Base-by-base conservation (phyloP, 2,329 filamentous ascomycete species). In the Colletotrichum agaves region DNA sequence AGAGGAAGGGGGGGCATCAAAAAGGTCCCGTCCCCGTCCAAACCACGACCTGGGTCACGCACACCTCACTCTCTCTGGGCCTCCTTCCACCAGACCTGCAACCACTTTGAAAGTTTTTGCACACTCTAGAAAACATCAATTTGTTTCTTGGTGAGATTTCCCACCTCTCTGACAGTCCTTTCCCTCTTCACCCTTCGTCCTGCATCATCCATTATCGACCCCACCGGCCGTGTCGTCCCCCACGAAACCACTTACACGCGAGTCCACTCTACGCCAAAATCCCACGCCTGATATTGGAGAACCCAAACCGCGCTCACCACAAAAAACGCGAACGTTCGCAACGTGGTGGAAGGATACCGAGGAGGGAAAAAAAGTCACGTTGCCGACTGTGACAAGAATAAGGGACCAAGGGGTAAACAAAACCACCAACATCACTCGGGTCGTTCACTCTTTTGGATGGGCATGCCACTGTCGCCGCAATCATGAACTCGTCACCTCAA, bases 401-500 rank as follows among this genome's bases (percentile, higher is more conserved):
- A 43, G 27, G 13, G 37, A 15, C n/a, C 23, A 2, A 1, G 27
- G 27, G n/a, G n/a, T n/a, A n/a, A 27, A 27, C 6, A 27, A 8
- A 27, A 7, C 5, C 6, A 21, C 0, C 35, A 33, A 19, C 21
- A 15, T 31, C 23, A 52, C 46, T 39, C 33, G 44, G 43, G 44
- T 52, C n/a, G 10, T 46, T 55, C 17, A 50, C 23, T 39, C n/a
- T 53, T 67, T 44, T 44, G 59, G 19, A 37, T 67, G 47, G 67
- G 61, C 53, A 71, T 58, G 63, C 46, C n/a, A 37, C 49, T 15
- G 68, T 67, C 63, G 61, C 50, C 56, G 43, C 52, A 67, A 71
- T 71, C 69, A 81, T 84, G 82, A 78, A 82, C 72, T 83, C 81
- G 33, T 81, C 81, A 58, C 78, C 80, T 11, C 72, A 62, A 61